A percentile compares a stretch with the other conserved stretches of the same genome.
These are phyloP conservation scores for Amylostereum areolatum DNA, from an alignment of 1,284 basidiomycete species.

Conservation along the genomic window DNA sequence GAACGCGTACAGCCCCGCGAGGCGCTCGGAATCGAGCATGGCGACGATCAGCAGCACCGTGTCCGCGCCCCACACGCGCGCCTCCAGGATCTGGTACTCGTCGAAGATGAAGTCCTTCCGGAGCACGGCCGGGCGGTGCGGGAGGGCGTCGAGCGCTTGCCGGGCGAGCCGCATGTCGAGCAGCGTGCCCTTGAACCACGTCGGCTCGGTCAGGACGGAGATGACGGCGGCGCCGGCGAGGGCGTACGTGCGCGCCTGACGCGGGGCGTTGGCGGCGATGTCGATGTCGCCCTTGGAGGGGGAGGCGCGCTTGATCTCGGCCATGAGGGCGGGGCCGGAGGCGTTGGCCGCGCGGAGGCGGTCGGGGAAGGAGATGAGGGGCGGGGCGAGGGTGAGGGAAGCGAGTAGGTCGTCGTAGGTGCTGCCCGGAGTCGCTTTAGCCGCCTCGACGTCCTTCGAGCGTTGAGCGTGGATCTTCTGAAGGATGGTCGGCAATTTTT, in stretches of 20 bases:
- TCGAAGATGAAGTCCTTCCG: slow-evolving; percentile 97
- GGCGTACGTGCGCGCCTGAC: slow-evolving; percentile 86
- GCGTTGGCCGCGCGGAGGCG: slow-evolving; percentile 43
- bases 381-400: slow-evolving; percentile 72
- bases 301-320: slow-evolving; percentile 93
- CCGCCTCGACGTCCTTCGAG: slow-evolving; percentile 47
- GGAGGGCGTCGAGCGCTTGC: slow-evolving; percentile 75
- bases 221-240: slow-evolving; percentile 90
- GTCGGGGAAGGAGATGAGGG: slow-evolving; percentile 66
- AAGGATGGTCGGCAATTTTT: slow-evolving; percentile 73
- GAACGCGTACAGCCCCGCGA: slow-evolving; percentile 79
- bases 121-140: slow-evolving; percentile 89
- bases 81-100: slow-evolving; percentile 93
- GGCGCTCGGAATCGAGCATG: slow-evolving; percentile 75
- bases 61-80: slow-evolving; percentile 89
- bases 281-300: slow-evolving; percentile 91
- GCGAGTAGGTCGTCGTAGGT: slow-evolving; percentile 64
- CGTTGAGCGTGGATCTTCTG: slow-evolving; percentile 66
- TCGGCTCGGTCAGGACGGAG: slow-evolving; percentile 94
- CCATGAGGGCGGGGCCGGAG: slow-evolving; percentile 64
- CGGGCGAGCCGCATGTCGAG: slow-evolving; percentile 90
- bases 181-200: slow-evolving; percentile 95
- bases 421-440: slow-evolving; percentile 65
- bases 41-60: slow-evolving; percentile 97
- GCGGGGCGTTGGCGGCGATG: slow-evolving; percentile 69